Percentiles rank a stretch among this genome's conserved stretches.
Conservation (phyloP, 2,329 filamentous ascomycete species). For the Hymenoscyphus albidus region DNA sequence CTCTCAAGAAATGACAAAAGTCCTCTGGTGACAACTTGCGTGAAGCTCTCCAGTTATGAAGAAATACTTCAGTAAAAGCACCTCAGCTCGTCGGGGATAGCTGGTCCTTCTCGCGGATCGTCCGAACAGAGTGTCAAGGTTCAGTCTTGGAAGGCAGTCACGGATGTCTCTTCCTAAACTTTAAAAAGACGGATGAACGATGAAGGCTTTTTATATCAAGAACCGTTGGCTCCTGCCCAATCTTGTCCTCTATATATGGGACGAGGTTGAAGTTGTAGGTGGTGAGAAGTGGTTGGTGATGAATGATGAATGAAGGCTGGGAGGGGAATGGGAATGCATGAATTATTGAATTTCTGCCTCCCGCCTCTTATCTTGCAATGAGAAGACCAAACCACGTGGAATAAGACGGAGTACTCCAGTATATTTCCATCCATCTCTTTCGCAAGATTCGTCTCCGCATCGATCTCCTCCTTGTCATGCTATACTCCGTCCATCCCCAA, state of each 20-base stretch:
- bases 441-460: too few species aligned
- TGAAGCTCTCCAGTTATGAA: too few species aligned
- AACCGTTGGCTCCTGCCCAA: not conserved
- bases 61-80: too few species aligned
- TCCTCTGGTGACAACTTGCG: too few species aligned
- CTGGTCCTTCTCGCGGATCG: too few species aligned
- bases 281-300: constrained; percentile 1
- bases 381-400: not conserved
- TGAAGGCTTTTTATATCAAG: not conserved
- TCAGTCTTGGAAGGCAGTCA: too few species aligned
- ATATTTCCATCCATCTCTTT: not conserved
- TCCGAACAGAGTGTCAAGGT: too few species aligned
- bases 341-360: constrained; percentile 1
- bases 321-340: not conserved
- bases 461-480: too few species aligned
- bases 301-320: not conserved
- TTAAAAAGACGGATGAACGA: not conserved
- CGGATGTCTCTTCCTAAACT: too few species aligned
- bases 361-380: not conserved
- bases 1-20: not conserved
- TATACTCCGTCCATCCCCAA: too few species aligned
- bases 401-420: not conserved
- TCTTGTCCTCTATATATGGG: not conserved
- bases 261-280: not conserved
- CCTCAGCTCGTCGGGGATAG: too few species aligned